A percentile compares a stretch with the other conserved stretches of the same genome.
Evolutionary conservation across 192 early-diverging fungal species (phyloP).

Genomic region (Allomyces macrogynus): DNA sequence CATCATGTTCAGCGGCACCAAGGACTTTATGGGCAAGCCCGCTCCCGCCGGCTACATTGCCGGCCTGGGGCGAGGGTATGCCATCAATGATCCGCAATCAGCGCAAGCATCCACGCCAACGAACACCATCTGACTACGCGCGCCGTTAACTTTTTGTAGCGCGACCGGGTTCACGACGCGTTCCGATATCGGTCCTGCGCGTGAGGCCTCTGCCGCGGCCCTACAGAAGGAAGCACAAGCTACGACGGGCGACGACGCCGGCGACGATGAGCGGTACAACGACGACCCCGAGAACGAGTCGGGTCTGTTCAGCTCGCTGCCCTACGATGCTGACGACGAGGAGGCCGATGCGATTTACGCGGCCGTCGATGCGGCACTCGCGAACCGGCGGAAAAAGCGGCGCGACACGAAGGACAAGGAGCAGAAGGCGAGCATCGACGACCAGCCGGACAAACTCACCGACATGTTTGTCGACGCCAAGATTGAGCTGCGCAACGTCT

Average conservation of each 20-base stretch:
- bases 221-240: constrained; percentile 17
- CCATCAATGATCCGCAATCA: neutral
- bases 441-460: constrained; percentile 58
- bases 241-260: constrained; percentile 40
- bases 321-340: constrained; percentile 91
- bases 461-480: constrained; percentile 83
- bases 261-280: constrained; percentile 55
- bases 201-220: constrained; percentile 21
- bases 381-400: constrained; percentile 53
- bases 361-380: constrained; percentile 73
- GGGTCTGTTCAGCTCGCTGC: constrained; percentile 63
- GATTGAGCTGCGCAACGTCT: constrained; percentile 50
- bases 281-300: constrained; percentile 80
- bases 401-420: constrained; percentile 55
- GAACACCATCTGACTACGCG: neutral
- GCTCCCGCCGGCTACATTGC: constrained; percentile 94
- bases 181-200: constrained; percentile 90
- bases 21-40: constrained; percentile 82
- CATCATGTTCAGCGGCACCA: constrained; percentile 14
- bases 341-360: constrained; percentile 90
- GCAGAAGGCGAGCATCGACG: constrained; percentile 39
- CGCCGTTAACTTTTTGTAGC: constrained; percentile 9
- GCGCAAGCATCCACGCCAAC: neutral
- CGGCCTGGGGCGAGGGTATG: constrained; percentile 82
- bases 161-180: constrained; percentile 96